Evolutionary conservation across 805 yeast genomes (phyloP).

Genomic region (Scheffersomyces lignosus): DNA sequence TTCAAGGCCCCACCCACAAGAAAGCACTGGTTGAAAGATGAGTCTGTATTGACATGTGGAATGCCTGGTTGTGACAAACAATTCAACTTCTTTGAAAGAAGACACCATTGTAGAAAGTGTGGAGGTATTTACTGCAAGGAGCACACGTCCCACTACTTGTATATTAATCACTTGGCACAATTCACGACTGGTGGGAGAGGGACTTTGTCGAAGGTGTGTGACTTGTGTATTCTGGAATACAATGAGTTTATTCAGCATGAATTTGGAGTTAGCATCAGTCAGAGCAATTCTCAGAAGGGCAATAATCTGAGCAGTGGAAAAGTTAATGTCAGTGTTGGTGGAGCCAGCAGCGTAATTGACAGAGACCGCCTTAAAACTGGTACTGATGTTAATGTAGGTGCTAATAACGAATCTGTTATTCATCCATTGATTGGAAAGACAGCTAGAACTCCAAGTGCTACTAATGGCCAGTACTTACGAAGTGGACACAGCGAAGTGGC

Average conservation of each 20-base stretch:
- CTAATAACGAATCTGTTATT: not conserved
- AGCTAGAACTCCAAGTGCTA: not conserved
- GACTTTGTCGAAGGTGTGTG: constrained; percentile 67
- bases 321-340: not conserved
- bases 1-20: constrained; percentile 50
- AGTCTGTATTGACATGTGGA: constrained; percentile 58
- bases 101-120: constrained; percentile 84
- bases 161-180: constrained; percentile 59
- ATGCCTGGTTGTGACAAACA: constrained; percentile 53
- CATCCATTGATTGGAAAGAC: too few relatives aligned
- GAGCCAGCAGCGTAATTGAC: not conserved
- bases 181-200: constrained; percentile 71
- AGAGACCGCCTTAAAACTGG: too few relatives aligned
- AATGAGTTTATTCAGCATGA: constrained; percentile 46
- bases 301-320: not conserved
- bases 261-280: constrained; percentile 29
- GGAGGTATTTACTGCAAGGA: constrained; percentile 78
- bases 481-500: not conserved
- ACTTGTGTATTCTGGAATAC: constrained; percentile 62
- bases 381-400: not conserved
- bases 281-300: not conserved
- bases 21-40: constrained; percentile 76
- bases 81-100: constrained; percentile 76
- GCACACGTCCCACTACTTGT: constrained; percentile 58
- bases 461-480: not conserved